Conservation (phyloP, 2,329 filamentous ascomycete species). For the Mariannaea elegans region DNA sequence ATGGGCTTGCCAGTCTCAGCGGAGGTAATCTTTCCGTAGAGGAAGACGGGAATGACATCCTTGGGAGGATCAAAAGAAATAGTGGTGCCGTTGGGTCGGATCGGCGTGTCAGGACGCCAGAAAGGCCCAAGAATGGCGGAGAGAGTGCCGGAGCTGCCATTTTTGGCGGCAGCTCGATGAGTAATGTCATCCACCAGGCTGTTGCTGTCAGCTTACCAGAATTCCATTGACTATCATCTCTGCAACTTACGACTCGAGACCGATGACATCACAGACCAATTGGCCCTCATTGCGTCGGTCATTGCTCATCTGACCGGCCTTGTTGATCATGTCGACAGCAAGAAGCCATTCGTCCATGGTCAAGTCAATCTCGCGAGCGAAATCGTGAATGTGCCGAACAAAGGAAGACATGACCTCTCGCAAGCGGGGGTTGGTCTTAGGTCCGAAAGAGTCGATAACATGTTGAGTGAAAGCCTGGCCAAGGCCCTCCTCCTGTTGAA, state of each 20-base stretch:
- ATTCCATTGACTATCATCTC: neutral
- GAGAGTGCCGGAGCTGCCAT: constrained; percentile 65
- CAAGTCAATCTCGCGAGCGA: constrained; percentile 80
- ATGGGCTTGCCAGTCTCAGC: constrained; percentile 71
- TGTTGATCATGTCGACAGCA: constrained; percentile 67
- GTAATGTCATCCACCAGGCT: constrained; percentile 83
- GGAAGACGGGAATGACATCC: constrained; percentile 63
- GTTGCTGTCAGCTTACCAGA: neutral
- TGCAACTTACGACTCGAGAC: constrained; percentile 69
- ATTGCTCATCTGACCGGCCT: constrained; percentile 74
- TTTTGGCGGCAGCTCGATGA: constrained; percentile 63
- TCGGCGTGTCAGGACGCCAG: constrained; percentile 78
- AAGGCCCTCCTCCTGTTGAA: constrained; percentile 46
- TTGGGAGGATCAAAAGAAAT: constrained; percentile 66
- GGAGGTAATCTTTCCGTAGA: constrained; percentile 69
- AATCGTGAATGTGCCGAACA: constrained; percentile 82
- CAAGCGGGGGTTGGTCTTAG: constrained; percentile 73
- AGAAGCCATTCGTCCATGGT: constrained; percentile 83
- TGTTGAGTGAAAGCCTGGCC: constrained; percentile 71
- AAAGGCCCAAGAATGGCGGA: constrained; percentile 88
- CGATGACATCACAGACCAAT: constrained; percentile 76
- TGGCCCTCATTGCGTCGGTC: constrained; percentile 78
- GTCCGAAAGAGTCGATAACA: constrained; percentile 79
- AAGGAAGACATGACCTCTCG: constrained; percentile 73
- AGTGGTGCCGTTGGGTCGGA: constrained; percentile 72